Base-by-base conservation (phyloP, 345 rosid genomes). In the Populus euphratica region DNA sequence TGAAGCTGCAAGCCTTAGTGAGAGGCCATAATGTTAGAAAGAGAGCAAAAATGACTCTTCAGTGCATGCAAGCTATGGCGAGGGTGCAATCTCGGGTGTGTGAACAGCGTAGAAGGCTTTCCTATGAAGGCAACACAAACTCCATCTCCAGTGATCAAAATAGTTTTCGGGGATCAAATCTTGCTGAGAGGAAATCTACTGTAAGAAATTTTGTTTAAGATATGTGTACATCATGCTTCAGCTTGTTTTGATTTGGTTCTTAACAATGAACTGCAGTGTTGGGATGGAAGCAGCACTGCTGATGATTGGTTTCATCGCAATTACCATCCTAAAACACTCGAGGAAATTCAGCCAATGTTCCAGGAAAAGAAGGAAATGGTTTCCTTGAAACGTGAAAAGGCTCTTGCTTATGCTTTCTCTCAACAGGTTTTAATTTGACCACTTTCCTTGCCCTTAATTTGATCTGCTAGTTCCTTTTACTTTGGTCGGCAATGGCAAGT, bases 401-500 rank as follows among this genome's bases (percentile, higher is more conserved):
- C 77, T 11, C 77, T 72, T 11, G 50, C 77, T 66, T 43, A 56
- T 73, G 77, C 77, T 73, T 67, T 78, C 68, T 65, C 77, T 73
- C 72, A 83, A 56, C 89, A 91, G 94, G 91, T 90, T 47, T 73
- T 27, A 27, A 27, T 27, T 12, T 9, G 13, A 5, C 3, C 14
- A 25, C 49, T 54, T 25, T 70, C 4, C 13, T 35, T 68, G 1
- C 13, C 14, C 3, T 52, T 18, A 11, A 20, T 66, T 73, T 36
- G 31, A 63, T 73, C 33, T 27, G 29, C 29, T 39, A 4, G 43
- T 11, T 35, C 14, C 29, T 61, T 66, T 43, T 56, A 43, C n/a
- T 20, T 36, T 23, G 29, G 29, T 4, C 5, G 64, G 64, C 25
- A 59, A n/a, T 23, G 12, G 29, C 27, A 59, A 23, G 29, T 38